Conservation (phyloP, 177 flowering plant species). For the Tripterygium wilfordii region DNA sequence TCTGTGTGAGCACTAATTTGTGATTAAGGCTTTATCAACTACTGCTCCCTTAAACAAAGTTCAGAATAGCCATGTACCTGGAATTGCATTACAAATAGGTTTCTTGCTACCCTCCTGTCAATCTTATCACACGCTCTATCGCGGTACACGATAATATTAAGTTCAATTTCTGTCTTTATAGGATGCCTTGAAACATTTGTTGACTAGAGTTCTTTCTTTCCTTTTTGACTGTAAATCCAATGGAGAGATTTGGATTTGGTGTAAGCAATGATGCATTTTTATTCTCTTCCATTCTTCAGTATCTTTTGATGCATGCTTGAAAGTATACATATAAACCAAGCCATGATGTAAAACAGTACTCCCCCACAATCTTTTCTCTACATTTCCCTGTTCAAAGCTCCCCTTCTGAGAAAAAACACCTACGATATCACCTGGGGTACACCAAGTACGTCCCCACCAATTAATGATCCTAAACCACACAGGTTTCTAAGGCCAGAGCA, state of each 20-base stretch:
- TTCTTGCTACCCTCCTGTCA: constrained; percentile 1
- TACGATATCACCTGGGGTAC: no score
- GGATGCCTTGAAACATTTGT: constrained; percentile 13
- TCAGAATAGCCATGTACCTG: constrained; percentile 2
- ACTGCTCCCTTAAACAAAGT: background rate
- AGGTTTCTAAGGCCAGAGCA: no score
- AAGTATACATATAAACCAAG: no score
- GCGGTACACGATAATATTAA: constrained; percentile 18
- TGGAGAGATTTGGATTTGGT: constrained; percentile 13
- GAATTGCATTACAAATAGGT: background rate
- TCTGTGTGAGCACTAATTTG: constrained; percentile 48
- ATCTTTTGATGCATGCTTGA: no score
- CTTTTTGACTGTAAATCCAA: constrained; percentile 20
- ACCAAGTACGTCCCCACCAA: no score
- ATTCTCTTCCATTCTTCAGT: background rate
- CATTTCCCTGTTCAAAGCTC: no score
- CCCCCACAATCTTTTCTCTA: no score
- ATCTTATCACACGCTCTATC: constrained; percentile 10
- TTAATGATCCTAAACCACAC: no score
- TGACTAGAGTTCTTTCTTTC: constrained; percentile 11
- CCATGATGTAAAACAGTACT: no score
- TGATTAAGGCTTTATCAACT: background rate
- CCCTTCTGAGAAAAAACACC: no score
- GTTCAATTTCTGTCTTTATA: constrained; percentile 9
- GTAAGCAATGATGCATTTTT: constrained; percentile 11